Conservation (phyloP, 441 rosid genomes). For the Erysimum cheiri region DNA sequence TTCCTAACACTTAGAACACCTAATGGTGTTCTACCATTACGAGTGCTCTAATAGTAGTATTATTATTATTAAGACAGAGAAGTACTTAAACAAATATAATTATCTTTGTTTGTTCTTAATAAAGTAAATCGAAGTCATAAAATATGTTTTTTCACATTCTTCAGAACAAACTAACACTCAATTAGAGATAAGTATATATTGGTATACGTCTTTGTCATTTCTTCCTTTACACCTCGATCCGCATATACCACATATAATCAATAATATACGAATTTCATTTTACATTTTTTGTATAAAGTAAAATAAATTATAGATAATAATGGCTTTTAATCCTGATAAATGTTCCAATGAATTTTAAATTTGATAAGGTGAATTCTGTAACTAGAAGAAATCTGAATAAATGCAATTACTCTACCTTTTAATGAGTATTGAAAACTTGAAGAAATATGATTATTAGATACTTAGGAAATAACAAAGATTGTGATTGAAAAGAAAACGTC, state of each 20-base stretch:
- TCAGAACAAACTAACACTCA: conserved; percentile 9
- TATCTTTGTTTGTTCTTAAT: conserved; percentile 34
- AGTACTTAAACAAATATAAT: conserved; percentile 15
- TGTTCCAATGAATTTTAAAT: neutral
- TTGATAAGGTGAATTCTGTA: neutral
- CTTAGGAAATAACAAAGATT: neutral
- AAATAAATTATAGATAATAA: neutral
- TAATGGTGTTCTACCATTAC: too few relatives aligned
- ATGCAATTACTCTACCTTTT: neutral
- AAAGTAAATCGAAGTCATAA: conserved; percentile 30
- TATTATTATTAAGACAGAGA: conserved; percentile 14
- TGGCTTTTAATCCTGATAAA: neutral
- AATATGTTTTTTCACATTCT: conserved; percentile 33
- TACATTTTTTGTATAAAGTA: neutral
- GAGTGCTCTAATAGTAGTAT: too few relatives aligned
- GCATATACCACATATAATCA: conserved; percentile 25
- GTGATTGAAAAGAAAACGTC: neutral
- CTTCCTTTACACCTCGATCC: conserved; percentile 42
- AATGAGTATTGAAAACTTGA: neutral
- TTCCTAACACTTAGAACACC: too few relatives aligned
- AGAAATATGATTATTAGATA: conserved; percentile 4
- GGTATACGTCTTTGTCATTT: conserved; percentile 44
- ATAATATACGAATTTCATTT: neutral
- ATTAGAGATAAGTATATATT: conserved; percentile 19
- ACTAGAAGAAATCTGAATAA: neutral